Conservation (phyloP, 1,139 yeast species). For the Scheffersomyces lignicola region DNA sequence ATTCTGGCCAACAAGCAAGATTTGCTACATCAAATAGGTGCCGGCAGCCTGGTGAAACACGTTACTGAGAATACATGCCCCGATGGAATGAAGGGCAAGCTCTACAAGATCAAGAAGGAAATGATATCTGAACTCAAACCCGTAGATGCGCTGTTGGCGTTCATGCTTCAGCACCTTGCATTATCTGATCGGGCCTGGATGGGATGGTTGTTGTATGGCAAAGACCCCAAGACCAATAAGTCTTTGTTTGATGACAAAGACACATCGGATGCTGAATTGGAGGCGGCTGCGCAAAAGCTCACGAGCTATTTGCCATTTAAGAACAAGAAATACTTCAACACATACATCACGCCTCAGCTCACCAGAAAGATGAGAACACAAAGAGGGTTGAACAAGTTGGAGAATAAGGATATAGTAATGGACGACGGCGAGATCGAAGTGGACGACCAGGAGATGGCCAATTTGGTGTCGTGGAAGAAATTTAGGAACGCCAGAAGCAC, state of each 20-base stretch:
- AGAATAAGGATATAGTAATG: constrained; percentile 9
- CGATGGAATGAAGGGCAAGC: constrained; percentile 22
- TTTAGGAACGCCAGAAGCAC: constrained; percentile 21
- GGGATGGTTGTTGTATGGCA: constrained; percentile 44
- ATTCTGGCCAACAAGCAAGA: constrained; percentile 22
- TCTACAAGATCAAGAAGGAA: constrained; percentile 28
- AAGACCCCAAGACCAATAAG: constrained; percentile 32
- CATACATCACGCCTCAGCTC: constrained; percentile 45
- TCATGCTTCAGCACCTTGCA: constrained; percentile 27
- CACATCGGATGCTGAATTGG: constrained; percentile 24
- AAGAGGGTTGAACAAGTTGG: constrained; percentile 31
- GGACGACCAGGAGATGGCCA: constrained; percentile 17
- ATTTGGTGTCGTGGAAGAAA: constrained; percentile 30
- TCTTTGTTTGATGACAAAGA: constrained; percentile 27
- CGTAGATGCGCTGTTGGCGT: constrained; percentile 28
- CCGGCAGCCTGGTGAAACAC: constrained; percentile 35
- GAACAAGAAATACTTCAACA: constrained; percentile 39
- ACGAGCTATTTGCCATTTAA: constrained; percentile 26
- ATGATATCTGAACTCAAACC: constrained; percentile 20
- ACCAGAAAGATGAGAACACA: constrained; percentile 39
- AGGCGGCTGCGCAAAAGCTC: constrained; percentile 16
- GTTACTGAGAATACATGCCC: constrained; percentile 35
- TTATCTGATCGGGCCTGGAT: constrained; percentile 40
- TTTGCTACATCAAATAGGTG: constrained; percentile 24
- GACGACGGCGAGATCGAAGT: constrained; percentile 12